A percentile compares a stretch with the other conserved stretches of the same genome.
Conservation (phyloP, 2,329 filamentous ascomycete species). For the Ceratocystis alfenasii region DNA sequence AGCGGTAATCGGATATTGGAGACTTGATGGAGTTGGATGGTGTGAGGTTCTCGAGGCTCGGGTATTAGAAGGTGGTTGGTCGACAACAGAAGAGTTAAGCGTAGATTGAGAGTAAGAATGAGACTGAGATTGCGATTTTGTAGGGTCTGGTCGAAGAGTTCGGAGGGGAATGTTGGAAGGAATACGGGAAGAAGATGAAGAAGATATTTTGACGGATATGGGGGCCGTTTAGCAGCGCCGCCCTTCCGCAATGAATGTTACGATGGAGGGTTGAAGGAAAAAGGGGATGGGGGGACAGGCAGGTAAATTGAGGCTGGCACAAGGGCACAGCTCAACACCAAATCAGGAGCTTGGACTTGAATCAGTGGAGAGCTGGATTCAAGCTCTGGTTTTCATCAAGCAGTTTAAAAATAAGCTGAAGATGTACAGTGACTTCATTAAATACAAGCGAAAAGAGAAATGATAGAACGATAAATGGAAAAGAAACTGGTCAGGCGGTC, state of each 20-base stretch:
- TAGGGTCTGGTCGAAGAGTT: conserved; percentile 41
- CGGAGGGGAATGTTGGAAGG: conserved; percentile 80
- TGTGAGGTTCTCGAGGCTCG: conserved; percentile 32
- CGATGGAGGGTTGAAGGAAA: conserved; percentile 26
- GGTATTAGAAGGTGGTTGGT: conserved; percentile 23
- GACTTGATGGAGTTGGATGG: conserved; percentile 25
- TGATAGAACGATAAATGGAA: neutral
- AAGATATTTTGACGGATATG: conserved; percentile 73
- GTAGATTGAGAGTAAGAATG: neutral
- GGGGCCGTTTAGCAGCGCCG: conserved; percentile 70
- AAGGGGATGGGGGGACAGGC: conserved; percentile 22
- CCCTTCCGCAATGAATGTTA: conserved; percentile 40
- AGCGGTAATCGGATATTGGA: conserved; percentile 2
- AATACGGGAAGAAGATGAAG: conserved; percentile 53
- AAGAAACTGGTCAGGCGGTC: neutral
- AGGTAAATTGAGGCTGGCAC: neutral
- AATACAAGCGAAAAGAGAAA: neutral
- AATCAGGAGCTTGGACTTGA: conserved; percentile 7
- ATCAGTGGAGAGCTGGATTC: neutral
- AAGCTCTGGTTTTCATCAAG: neutral
- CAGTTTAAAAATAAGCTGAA: neutral
- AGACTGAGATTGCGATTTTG: neutral
- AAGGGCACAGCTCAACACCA: neutral
- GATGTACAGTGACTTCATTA: neutral
- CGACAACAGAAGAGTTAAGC: neutral